Percentiles rank a stretch among this genome's conserved stretches.
Conservation (phyloP, 1,284 basidiomycete species). For the Malassezia nana region DNA sequence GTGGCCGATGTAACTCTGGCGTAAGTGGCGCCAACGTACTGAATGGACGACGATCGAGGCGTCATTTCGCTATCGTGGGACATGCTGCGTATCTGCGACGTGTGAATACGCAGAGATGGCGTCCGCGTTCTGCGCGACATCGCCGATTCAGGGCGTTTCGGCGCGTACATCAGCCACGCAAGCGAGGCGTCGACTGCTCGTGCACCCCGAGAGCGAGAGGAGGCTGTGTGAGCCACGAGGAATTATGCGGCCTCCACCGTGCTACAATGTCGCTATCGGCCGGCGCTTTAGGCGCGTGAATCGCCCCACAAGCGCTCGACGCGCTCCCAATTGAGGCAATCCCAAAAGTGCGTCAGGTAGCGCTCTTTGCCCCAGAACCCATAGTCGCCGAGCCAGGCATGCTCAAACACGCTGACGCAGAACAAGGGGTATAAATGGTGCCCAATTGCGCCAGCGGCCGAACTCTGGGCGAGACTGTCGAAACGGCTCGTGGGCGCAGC, state of each 20-base stretch:
- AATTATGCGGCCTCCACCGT: not conserved
- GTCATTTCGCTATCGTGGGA: not conserved
- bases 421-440: constrained; percentile 65
- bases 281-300: not conserved
- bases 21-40: not conserved
- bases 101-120: constrained; percentile 5
- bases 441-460: constrained; percentile 49
- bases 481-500: constrained; percentile 8
- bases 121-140: not conserved
- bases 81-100: constrained; percentile 1
- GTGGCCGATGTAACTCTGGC: not conserved
- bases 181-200: not conserved
- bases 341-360: constrained; percentile 83
- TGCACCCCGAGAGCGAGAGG: not conserved
- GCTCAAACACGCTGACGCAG: constrained; percentile 77
- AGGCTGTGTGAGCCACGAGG: not conserved
- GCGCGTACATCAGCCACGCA: not conserved
- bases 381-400: constrained; percentile 78
- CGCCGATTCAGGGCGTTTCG: not conserved
- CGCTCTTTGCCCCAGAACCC: constrained; percentile 88
- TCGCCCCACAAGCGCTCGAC: constrained; percentile 26
- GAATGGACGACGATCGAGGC: not conserved
- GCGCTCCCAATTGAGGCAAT: constrained; percentile 68
- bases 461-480: constrained; percentile 13
- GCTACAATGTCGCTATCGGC: not conserved